phyloP scores from a whole-genome alignment of 192 early-diverging fungal species.

The Rhizophagus prolifer region DNA sequence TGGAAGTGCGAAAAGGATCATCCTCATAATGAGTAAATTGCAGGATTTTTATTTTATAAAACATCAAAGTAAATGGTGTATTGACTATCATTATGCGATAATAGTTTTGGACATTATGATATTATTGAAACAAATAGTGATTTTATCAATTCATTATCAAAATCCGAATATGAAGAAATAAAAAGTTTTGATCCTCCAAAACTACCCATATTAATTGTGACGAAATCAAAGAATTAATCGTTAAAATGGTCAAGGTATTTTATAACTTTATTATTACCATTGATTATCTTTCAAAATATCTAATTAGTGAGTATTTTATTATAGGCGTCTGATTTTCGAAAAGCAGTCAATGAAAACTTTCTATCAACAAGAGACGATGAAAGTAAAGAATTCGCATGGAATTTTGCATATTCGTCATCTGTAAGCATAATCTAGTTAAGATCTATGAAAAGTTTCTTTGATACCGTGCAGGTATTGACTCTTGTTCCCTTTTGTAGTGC shows the following conservation, averaged over 20 bases:
- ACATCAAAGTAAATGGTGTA: background rate
- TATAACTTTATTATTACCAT: background rate
- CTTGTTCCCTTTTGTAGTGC: too few species aligned
- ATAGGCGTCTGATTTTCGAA: conserved; percentile 16
- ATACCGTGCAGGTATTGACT: background rate
- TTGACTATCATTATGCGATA: conserved; percentile 4
- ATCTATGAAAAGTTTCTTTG: conserved; percentile 11
- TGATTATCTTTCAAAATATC: background rate
- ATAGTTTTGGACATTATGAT: background rate
- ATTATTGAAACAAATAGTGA: conserved; percentile 7
- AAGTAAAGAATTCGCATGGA: conserved; percentile 11
- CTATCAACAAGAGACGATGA: conserved; percentile 13
- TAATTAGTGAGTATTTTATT: background rate
- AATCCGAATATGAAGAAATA: background rate
- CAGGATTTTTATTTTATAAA: background rate
- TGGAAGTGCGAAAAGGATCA: background rate
- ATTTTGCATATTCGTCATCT: conserved; percentile 21
- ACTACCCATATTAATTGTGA: background rate
- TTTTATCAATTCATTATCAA: conserved; percentile 2
- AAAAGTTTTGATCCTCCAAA: conserved; percentile 1
- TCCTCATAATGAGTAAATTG: conserved; percentile 7
- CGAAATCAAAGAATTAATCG: background rate
- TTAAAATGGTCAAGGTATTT: background rate
- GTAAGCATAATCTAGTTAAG: conserved; percentile 17
- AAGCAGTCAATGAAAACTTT: conserved; percentile 4